Percentiles rank a stretch among this genome's conserved stretches.
Conservation (phyloP, 2,329 filamentous ascomycete genomes). For the Fusarium sp. region DNA sequence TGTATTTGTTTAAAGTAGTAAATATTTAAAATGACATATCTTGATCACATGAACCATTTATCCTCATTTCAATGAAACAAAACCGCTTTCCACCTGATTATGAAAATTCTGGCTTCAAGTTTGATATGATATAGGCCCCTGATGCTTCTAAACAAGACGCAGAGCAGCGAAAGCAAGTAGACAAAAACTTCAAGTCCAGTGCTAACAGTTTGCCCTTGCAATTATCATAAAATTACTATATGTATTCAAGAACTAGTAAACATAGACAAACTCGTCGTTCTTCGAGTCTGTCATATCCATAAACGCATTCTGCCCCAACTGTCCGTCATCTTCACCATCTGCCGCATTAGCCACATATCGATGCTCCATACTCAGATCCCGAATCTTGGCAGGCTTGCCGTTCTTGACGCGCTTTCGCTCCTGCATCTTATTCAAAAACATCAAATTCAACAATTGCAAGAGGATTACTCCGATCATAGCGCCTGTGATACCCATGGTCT, state of each 20-base stretch:
- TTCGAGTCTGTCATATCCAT: constrained; percentile 72
- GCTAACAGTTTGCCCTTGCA: too few species aligned
- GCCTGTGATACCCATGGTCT: constrained; percentile 66
- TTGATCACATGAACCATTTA: too few species aligned
- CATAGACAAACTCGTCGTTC: constrained; percentile 77
- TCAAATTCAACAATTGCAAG: constrained; percentile 66
- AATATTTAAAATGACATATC: neutral
- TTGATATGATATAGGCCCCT: too few species aligned
- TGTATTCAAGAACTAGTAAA: constrained; percentile 57
- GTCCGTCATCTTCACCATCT: constrained; percentile 19
- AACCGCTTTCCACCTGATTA: too few species aligned
- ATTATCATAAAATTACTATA: too few species aligned
- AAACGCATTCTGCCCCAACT: constrained; percentile 63
- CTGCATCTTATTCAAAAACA: constrained; percentile 69
- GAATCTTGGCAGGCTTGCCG: constrained; percentile 70
- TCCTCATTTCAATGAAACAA: too few species aligned
- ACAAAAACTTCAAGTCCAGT: too few species aligned
- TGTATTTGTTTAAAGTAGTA: neutral
- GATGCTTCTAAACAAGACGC: too few species aligned
- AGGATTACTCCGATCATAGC: constrained; percentile 65
- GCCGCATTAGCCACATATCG: constrained; percentile 49
- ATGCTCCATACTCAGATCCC: constrained; percentile 71
- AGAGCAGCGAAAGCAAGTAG: too few species aligned
- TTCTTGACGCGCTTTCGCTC: constrained; percentile 65
- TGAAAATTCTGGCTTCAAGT: too few species aligned